Percentiles rank a stretch among this genome's conserved stretches.
Evolutionary conservation across 306 rosid species (phyloP).

Genomic region (Lotus japonicus): DNA sequence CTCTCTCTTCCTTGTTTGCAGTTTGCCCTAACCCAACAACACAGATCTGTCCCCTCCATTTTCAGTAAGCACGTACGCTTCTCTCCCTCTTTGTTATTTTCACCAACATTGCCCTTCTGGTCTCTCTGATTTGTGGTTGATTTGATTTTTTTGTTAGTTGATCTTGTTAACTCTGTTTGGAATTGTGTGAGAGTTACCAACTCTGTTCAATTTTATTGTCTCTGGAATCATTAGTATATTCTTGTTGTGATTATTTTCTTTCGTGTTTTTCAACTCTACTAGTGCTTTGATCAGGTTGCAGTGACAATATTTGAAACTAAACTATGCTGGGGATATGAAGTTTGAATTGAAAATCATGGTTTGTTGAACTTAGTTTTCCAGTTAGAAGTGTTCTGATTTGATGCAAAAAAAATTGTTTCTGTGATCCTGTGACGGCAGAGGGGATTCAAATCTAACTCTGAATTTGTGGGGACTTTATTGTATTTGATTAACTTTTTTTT

Average conservation of each 20-base stretch:
- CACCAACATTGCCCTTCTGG: background rate
- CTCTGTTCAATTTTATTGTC: background rate
- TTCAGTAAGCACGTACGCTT: slow-evolving; percentile 13
- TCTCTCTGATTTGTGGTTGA: background rate
- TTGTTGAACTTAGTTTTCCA: background rate
- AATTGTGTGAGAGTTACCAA: background rate
- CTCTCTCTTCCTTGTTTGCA: background rate
- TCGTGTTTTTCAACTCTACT: background rate
- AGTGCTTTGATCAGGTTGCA: background rate
- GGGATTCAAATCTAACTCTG: background rate
- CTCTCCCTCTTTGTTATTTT: background rate
- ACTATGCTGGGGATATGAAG: background rate
- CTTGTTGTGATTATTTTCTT: background rate
- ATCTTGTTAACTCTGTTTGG: background rate
- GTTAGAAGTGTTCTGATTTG: too few species aligned
- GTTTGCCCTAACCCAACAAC: slow-evolving; percentile 8
- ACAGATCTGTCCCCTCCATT: slow-evolving; percentile 25
- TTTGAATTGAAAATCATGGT: background rate
- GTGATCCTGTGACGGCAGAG: background rate
- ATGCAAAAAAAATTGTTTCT: too few species aligned
- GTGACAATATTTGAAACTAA: background rate
- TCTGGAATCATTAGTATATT: background rate
- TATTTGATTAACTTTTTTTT: background rate
- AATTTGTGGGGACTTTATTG: background rate
- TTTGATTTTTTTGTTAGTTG: background rate